These are phyloP conservation scores for Pythium grandisporangium DNA, from an alignment of 352 stramenopile species.

Conservation along the genomic window DNA sequence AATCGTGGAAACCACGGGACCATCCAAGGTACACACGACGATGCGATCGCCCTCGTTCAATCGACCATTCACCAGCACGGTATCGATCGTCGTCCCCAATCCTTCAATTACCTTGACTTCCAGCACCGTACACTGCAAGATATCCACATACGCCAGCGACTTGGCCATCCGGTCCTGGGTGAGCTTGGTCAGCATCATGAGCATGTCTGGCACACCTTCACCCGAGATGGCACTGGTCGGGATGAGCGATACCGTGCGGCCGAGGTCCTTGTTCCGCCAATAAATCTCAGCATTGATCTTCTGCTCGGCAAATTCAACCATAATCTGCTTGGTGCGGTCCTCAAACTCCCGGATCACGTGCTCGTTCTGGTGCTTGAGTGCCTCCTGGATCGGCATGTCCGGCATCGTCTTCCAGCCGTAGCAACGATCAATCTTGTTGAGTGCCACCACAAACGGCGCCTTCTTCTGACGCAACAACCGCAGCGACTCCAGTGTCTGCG, in stretches of 20 bases:
- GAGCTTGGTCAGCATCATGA: conserved; percentile 95
- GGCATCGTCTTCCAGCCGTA: conserved; percentile 97
- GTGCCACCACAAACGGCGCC: conserved; percentile 97
- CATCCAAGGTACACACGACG: conserved; percentile 97
- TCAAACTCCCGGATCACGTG: conserved; percentile 96
- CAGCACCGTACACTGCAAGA: conserved; percentile 96
- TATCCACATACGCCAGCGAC: conserved; percentile 83
- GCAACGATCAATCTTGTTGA: conserved; percentile 99
- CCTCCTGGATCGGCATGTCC: conserved; percentile 92
- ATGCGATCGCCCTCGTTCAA: conserved; percentile 95
- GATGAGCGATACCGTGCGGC: conserved; percentile 94
- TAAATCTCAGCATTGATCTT: conserved; percentile 99
- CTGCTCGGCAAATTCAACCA: conserved; percentile 94
- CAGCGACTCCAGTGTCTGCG: conserved; percentile 98
- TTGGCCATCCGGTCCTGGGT: conserved; percentile 93
- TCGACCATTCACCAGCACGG: conserved; percentile 96
- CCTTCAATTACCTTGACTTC: conserved; percentile 99
- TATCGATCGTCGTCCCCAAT: conserved; percentile 98
- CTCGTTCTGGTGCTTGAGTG: conserved; percentile 84
- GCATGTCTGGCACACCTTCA: conserved; percentile 96
- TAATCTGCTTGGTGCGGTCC: conserved; percentile 88
- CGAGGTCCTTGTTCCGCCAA: conserved; percentile 98
- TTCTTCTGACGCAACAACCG: conserved; percentile 93
- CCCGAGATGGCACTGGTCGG: conserved; percentile 98
- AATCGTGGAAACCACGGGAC: conserved; percentile 96